phyloP scores from a whole-genome alignment of 140 eudicot species.

The Ambrosia hybrid region DNA sequence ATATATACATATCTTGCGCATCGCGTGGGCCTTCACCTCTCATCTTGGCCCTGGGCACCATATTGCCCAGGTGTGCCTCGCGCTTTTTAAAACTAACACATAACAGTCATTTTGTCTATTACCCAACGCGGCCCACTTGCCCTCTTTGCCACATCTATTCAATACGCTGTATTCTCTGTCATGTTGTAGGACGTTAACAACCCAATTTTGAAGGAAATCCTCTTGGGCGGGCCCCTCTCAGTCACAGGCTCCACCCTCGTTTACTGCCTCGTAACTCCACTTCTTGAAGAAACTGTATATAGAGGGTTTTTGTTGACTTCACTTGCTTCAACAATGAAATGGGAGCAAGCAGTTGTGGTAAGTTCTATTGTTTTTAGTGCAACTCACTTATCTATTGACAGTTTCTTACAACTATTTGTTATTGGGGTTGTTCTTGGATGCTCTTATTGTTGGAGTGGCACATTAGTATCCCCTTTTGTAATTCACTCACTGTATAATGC shows the following conservation, averaged over 20 bases:
- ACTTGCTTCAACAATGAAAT: constrained; percentile 69
- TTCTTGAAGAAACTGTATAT: constrained; percentile 84
- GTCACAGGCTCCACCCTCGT: constrained; percentile 42
- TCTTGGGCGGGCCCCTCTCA: constrained; percentile 59
- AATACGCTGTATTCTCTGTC: neutral
- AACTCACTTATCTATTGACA: constrained; percentile 70
- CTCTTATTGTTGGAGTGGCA: constrained; percentile 91
- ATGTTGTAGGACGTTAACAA: constrained; percentile 66
- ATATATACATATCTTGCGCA: no score
- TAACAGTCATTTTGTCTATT: neutral
- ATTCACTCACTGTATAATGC: constrained; percentile 88
- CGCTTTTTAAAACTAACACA: constrained; percentile 2
- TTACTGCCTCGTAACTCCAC: constrained; percentile 70
- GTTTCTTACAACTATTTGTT: constrained; percentile 58
- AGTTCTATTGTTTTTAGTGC: constrained; percentile 80
- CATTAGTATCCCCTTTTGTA: constrained; percentile 57
- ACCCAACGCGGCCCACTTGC: no score
- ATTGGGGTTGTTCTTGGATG: constrained; percentile 85
- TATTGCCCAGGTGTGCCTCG: no score
- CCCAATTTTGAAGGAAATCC: constrained; percentile 70
- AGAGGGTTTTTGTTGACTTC: constrained; percentile 69
- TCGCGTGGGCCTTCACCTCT: no score
- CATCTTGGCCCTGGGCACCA: no score
- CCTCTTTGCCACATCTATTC: neutral
- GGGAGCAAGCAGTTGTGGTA: constrained; percentile 65